Base-by-base conservation (phyloP, 495 filamentous ascomycete genomes). In the Penicillium goetzii region DNA sequence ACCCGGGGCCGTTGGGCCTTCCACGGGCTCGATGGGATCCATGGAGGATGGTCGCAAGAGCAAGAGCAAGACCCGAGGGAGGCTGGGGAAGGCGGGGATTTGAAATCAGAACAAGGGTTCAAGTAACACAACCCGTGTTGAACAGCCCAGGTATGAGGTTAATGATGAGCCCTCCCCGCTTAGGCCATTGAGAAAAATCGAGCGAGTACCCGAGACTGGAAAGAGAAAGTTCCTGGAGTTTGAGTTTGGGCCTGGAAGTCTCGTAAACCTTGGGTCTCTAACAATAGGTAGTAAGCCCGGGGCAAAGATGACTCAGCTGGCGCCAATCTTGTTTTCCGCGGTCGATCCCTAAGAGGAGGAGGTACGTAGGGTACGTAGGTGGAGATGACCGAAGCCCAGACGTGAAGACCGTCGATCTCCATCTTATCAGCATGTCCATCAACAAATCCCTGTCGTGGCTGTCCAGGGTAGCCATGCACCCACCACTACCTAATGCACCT, bases 11-110 rank as follows among this genome's bases (percentile, higher is more conserved):
- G 59, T 56, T 15, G 61, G 66, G 57, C 69, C 72, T 54, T 67
- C 73, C 38, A 63, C 68, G 26, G 72, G 70, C 72, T 80, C 78
- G 65, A 80, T 82, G 65, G 63, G 77, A 79, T 81, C 78, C 79
- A 81, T 81, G 50, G 28, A 23, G 59, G 51, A n/a, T n/a, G 36
- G 53, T 9, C 58, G 56, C 26, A 28, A 58, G 12, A 28, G 56
- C 26, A 28, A 58, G 12, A 28, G 43, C 28, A 30, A 15, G 30
- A 14, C 12, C 15, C 14, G 19, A 23, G 17, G 45, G 45, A 38
- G 59, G 41, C 52, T 55, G 57, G 56, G 45, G 28, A n/a, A 36
- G 19, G 17, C 21, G 58, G 56, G 58, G 25, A 45, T 23, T 54
- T 32, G 10, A n/a, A 21, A 52, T 10, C 3, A 56, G 28, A 40